Conservation (phyloP, 257 asterid species). For the Phtheirospermum japonicum region DNA sequence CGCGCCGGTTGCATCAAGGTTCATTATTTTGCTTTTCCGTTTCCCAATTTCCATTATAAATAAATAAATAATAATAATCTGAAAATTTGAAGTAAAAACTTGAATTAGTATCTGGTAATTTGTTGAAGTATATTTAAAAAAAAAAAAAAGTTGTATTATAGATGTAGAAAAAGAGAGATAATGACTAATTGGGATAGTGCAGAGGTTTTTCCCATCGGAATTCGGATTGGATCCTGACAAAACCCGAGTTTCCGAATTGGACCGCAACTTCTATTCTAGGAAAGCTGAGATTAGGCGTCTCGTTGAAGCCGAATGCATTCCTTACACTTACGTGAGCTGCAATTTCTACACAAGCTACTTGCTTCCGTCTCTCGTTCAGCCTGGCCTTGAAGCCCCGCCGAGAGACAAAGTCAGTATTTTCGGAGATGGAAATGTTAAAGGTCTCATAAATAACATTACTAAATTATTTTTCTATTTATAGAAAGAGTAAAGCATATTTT, state of each 20-base stretch:
- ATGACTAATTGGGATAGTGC: conserved; percentile 33
- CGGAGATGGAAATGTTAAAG: conserved; percentile 79
- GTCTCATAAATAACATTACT: conserved; percentile 30
- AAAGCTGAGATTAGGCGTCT: conserved; percentile 80
- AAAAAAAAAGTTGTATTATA: too few species aligned
- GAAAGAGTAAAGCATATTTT: too few species aligned
- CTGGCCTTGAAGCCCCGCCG: conserved; percentile 66
- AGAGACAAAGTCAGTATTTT: conserved; percentile 70
- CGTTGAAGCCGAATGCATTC: conserved; percentile 74
- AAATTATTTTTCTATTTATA: neutral
- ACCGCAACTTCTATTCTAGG: conserved; percentile 62
- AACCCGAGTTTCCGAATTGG: conserved; percentile 60
- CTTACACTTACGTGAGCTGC: conserved; percentile 78
- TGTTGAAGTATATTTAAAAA: too few species aligned
- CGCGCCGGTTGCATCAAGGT: conserved; percentile 78
- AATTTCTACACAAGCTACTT: conserved; percentile 73
- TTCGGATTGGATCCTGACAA: conserved; percentile 83
- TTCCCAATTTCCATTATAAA: neutral
- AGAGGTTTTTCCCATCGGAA: conserved; percentile 93
- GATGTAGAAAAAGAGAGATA: too few species aligned
- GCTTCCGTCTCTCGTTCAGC: conserved; percentile 86
- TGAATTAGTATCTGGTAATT: too few species aligned
- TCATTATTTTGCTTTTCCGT: conserved; percentile 3
- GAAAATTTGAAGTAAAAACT: too few species aligned
- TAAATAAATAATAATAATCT: too few species aligned